Evolutionary conservation across 1,284 basidiomycete species (phyloP).

Genomic region (Marasmius oreades): DNA sequence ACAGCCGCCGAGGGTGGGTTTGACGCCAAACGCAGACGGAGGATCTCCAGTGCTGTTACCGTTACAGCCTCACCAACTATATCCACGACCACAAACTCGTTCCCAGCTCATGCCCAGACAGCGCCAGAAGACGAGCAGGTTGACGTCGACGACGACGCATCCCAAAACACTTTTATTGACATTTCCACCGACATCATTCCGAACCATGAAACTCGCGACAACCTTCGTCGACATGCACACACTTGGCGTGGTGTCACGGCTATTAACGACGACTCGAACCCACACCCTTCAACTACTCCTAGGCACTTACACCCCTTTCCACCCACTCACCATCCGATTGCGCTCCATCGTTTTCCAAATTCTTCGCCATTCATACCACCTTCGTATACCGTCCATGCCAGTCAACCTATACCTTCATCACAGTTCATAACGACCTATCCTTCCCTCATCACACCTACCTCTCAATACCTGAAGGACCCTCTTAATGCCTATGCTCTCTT

Average conservation of each 20-base stretch:
- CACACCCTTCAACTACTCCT: constrained; percentile 20
- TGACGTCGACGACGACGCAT: constrained; percentile 36
- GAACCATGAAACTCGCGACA: constrained; percentile 45
- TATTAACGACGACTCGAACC: constrained; percentile 52
- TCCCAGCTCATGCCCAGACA: constrained; percentile 13
- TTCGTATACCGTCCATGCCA: constrained; percentile 47
- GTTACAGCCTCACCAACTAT: constrained; percentile 19
- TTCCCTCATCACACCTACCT: constrained; percentile 56
- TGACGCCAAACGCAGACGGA: constrained; percentile 37
- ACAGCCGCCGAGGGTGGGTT: constrained; percentile 32
- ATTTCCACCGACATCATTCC: constrained; percentile 52
- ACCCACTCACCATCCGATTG: not conserved
- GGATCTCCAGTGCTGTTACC: constrained; percentile 24
- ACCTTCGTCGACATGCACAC: constrained; percentile 55
- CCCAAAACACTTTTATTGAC: constrained; percentile 37
- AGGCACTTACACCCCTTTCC: constrained; percentile 31
- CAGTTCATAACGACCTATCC: constrained; percentile 54
- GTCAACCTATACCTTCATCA: constrained; percentile 43
- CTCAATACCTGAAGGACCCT: constrained; percentile 60
- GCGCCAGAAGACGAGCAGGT: constrained; percentile 41
- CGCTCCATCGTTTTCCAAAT: not conserved
- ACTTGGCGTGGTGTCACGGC: constrained; percentile 71
- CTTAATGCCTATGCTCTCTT: constrained; percentile 70
- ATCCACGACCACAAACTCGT: constrained; percentile 12
- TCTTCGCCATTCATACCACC: constrained; percentile 37